A percentile compares a stretch with the other conserved stretches of the same genome.
Conservation (phyloP, 768 basidiomycete genomes). For the Xerocomellus chrysenteron region DNA sequence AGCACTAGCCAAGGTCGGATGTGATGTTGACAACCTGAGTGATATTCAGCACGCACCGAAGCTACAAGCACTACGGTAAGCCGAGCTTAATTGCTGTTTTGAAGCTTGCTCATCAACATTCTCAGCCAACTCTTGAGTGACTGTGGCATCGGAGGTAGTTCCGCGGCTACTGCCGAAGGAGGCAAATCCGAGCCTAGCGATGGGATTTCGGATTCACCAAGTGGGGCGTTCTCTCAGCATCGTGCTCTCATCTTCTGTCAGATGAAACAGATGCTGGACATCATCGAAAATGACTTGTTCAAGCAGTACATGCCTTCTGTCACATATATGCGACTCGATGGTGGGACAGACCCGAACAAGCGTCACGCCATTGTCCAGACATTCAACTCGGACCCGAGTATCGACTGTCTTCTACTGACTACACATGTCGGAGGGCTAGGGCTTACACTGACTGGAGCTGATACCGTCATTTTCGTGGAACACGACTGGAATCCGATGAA, state of each 20-base stretch:
- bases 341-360: constrained; percentile 86
- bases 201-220: constrained; percentile 44
- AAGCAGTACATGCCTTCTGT: constrained; percentile 90
- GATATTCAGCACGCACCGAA: constrained; percentile 95
- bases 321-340: constrained; percentile 98
- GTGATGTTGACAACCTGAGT: constrained; percentile 46
- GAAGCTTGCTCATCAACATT: constrained; percentile 4
- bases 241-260: constrained; percentile 99
- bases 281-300: constrained; percentile 94
- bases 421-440: constrained; percentile 97
- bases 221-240: constrained; percentile 81
- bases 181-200: constrained; percentile 70
- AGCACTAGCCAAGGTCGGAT: constrained; percentile 57
- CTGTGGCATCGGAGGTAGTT: constrained; percentile 81
- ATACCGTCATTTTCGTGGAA: constrained; percentile 99
- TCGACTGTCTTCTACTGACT: constrained; percentile 92
- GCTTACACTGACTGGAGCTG: constrained; percentile 93
- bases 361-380: constrained; percentile 97
- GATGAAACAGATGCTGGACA: constrained; percentile 98
- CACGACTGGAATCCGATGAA: constrained; percentile 99
- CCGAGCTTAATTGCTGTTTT: neutral
- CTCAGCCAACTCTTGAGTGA: constrained; percentile 88
- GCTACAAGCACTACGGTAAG: constrained; percentile 84
- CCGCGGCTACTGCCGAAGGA: constrained; percentile 45
- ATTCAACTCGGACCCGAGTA: constrained; percentile 96